Evolutionary conservation across 2,329 filamentous ascomycete genomes (phyloP).

Genomic region (Ophiostoma fasciatum): DNA sequence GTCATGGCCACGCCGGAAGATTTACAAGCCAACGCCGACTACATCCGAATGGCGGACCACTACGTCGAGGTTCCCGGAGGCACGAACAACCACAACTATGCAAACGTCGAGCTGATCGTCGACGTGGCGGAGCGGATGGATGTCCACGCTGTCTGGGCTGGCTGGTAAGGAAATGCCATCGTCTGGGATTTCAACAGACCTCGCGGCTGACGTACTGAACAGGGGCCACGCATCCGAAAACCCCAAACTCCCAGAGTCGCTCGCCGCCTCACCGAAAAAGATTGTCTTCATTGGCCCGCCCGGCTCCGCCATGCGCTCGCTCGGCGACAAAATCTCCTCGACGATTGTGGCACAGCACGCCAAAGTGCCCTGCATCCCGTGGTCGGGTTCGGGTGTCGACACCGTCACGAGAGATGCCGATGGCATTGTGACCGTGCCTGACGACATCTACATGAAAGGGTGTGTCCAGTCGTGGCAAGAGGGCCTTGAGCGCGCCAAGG

Average conservation of each 20-base stretch:
- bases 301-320: slow-evolving; percentile 94
- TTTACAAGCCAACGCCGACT: slow-evolving; percentile 92
- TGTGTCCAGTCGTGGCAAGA: slow-evolving; percentile 85
- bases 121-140: slow-evolving; percentile 97
- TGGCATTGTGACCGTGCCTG: slow-evolving; percentile 83
- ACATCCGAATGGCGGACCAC: slow-evolving; percentile 98
- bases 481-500: slow-evolving; percentile 68
- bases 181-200: background rate
- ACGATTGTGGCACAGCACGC: slow-evolving; percentile 98
- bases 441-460: slow-evolving; percentile 74
- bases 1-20: slow-evolving; percentile 99
- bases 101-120: slow-evolving; percentile 97
- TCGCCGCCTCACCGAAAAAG: slow-evolving; percentile 93
- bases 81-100: slow-evolving; percentile 99
- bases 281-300: slow-evolving; percentile 98
- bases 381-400: slow-evolving; percentile 88
- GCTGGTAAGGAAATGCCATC: slow-evolving; percentile 52
- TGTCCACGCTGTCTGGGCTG: slow-evolving; percentile 96
- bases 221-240: slow-evolving; percentile 98
- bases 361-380: slow-evolving; percentile 93
- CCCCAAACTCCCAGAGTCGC: slow-evolving; percentile 88
- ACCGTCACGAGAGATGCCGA: slow-evolving; percentile 62
- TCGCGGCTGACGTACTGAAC: slow-evolving; percentile 5
- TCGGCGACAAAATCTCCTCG: slow-evolving; percentile 98
- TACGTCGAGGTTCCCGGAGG: slow-evolving; percentile 98